Conservation (phyloP, 2,329 filamentous ascomycete genomes). For the Stachybotrys echinatus region DNA sequence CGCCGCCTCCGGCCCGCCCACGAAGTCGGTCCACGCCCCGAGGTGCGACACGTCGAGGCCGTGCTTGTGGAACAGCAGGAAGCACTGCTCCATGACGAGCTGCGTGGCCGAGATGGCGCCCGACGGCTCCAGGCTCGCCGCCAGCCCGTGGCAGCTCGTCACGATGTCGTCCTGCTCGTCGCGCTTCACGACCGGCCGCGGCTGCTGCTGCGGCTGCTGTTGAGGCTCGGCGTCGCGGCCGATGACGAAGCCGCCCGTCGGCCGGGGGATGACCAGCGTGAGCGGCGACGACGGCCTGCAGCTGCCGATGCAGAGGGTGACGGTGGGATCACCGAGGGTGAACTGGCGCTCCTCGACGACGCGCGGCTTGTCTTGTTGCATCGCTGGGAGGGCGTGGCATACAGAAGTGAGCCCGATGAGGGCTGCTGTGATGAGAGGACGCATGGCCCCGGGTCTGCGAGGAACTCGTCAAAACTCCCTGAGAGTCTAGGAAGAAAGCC, state of each 20-base stretch:
- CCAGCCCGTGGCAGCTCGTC: neutral
- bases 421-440: neutral
- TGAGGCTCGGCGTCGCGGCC: neutral
- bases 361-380: neutral
- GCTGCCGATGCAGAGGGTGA: neutral
- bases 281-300: neutral
- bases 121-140: neutral
- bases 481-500: too few species aligned
- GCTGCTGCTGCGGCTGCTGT: too few species aligned
- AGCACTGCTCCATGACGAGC: neutral
- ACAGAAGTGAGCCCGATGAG: neutral
- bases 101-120: neutral
- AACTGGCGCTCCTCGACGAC: conserved; percentile 1
- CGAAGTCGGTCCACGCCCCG: neutral
- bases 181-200: neutral
- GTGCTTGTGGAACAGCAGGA: neutral
- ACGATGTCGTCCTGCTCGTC: neutral
- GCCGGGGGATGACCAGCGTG: neutral
- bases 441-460: neutral
- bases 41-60: neutral
- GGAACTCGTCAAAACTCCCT: too few species aligned
- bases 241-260: neutral
- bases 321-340: neutral
- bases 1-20: neutral
- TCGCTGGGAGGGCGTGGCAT: neutral